Percentiles rank a stretch among this genome's conserved stretches.
phyloP scores from a whole-genome alignment of 2,329 filamentous ascomycete species.

The Phialophora expanda region DNA sequence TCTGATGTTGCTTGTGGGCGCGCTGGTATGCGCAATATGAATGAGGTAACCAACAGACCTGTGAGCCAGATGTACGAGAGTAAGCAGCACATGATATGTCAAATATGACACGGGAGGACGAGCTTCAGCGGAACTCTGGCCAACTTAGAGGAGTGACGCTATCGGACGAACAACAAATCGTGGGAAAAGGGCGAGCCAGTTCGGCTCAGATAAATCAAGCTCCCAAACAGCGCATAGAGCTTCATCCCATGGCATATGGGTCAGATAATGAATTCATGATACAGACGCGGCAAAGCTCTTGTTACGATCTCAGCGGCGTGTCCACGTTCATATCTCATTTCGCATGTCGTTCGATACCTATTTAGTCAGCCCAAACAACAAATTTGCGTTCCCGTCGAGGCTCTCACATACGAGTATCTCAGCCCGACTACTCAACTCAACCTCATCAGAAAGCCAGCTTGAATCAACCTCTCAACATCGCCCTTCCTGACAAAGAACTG shows the following conservation, averaged over 20 bases:
- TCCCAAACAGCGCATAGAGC: neutral
- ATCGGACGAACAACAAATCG: neutral
- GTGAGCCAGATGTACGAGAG: neutral
- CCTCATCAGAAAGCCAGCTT: constrained; percentile 92
- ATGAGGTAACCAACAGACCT: neutral
- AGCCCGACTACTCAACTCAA: constrained; percentile 57
- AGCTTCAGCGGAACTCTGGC: neutral
- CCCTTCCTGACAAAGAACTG: constrained; percentile 96
- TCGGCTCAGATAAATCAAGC: neutral
- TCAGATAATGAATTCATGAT: neutral
- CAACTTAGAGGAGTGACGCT: neutral
- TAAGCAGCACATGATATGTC: neutral
- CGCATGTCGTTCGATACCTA: neutral
- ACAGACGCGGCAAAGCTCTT: neutral
- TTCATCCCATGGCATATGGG: neutral
- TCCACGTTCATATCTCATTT: neutral
- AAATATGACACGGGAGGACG: neutral
- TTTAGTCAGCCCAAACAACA: neutral
- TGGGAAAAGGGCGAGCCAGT: neutral
- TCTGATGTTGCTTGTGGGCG: neutral
- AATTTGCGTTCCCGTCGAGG: neutral
- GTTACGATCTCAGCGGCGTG: neutral
- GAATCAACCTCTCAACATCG: constrained; percentile 91
- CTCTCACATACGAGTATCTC: neutral
- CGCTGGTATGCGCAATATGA: neutral